These are phyloP conservation scores for Urtica urens DNA, from an alignment of 306 rosid genomes.

Conservation along the genomic window DNA sequence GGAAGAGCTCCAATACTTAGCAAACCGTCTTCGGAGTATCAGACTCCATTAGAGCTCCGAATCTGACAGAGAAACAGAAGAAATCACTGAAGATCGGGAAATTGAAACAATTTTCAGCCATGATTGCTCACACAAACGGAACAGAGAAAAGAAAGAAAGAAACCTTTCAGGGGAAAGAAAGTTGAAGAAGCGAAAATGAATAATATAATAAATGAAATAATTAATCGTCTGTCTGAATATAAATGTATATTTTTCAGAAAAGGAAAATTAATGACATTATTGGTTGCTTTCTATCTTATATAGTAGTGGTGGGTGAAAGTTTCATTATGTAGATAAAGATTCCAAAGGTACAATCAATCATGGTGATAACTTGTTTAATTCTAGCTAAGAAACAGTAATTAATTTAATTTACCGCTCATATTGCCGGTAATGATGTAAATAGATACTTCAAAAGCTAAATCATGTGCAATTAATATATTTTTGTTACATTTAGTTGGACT, in stretches of 20 bases:
- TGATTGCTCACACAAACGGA: slow-evolving; percentile 52
- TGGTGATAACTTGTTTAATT: slow-evolving; percentile 2
- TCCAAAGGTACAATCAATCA: slow-evolving; percentile 36
- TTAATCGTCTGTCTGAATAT: no score
- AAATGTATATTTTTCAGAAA: no score
- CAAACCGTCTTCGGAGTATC: no score
- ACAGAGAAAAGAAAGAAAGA: slow-evolving; percentile 34
- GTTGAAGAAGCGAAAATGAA: slow-evolving; percentile 23
- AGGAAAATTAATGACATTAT: not conserved
- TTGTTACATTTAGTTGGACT: not conserved
- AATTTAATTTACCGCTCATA: not conserved
- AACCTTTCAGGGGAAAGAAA: slow-evolving; percentile 20
- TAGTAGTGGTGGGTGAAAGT: slow-evolving; percentile 5
- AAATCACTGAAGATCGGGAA: slow-evolving; percentile 12
- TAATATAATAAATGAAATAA: slow-evolving; percentile 15
- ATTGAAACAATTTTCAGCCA: slow-evolving; percentile 33
- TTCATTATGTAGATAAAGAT: slow-evolving; percentile 15
- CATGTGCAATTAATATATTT: not conserved
- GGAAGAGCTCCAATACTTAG: no score
- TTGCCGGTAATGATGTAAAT: slow-evolving; percentile 45
- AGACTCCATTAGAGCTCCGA: slow-evolving; percentile 10
- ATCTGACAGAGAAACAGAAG: slow-evolving; percentile 10
- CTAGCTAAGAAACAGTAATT: slow-evolving; percentile 10
- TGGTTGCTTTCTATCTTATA: not conserved
- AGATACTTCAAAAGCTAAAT: slow-evolving; percentile 31